Evolutionary conservation across 169 alveolate genomes (phyloP).

Genomic region (Eimeria acervulina): DNA sequence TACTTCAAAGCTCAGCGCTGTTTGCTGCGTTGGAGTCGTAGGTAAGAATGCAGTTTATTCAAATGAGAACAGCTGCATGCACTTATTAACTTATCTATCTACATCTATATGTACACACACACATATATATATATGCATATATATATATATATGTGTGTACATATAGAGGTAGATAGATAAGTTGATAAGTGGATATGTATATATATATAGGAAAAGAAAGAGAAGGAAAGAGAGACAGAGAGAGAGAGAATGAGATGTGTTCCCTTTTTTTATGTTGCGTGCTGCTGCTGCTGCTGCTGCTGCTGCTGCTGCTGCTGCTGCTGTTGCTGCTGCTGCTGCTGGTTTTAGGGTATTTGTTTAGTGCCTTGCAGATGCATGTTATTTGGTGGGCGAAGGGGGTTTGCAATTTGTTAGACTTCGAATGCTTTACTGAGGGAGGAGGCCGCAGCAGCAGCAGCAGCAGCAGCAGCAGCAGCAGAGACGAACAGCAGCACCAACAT

Average conservation of each 20-base stretch:
- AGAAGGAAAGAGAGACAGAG: too few species aligned
- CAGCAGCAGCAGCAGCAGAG: too few species aligned
- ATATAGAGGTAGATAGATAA: not conserved
- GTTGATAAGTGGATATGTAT: not conserved
- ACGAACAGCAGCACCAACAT: too few species aligned
- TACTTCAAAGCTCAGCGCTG: not conserved
- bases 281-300: too few species aligned
- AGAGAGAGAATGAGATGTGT: not conserved
- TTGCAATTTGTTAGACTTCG: not conserved
- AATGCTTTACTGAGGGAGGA: not conserved
- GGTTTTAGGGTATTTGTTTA: constrained; percentile 21
- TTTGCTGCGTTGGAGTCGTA: constrained; percentile 42
- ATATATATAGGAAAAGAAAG: too few species aligned
- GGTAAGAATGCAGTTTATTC: not conserved
- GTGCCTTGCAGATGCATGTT: constrained; percentile 47
- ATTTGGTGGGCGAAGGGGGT: constrained; percentile 47
- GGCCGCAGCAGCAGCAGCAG: too few species aligned
- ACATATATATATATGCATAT: too few species aligned
- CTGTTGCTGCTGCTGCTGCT: not conserved
- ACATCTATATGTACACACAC: too few species aligned
- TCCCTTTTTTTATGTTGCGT: not conserved
- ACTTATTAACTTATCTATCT: too few species aligned
- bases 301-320: too few species aligned
- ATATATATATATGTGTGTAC: not conserved
- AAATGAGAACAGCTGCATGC: not conserved